phyloP scores from a whole-genome alignment of 768 basidiomycete species.

The Pleurotus djamor region DNA sequence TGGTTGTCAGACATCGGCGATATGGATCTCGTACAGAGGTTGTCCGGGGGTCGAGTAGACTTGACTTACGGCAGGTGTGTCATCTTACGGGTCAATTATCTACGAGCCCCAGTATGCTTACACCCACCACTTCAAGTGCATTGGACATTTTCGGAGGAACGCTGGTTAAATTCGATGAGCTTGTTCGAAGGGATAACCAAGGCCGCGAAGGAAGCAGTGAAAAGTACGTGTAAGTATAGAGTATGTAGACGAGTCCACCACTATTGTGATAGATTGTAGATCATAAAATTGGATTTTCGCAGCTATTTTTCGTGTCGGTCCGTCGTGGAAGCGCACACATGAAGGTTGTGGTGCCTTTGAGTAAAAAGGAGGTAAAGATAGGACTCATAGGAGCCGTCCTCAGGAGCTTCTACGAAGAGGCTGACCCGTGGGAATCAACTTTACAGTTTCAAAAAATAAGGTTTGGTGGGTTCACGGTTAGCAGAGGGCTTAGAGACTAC shows the following conservation, averaged over 20 bases:
- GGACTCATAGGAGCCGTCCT: too few relatives aligned
- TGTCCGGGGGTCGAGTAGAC: conserved; percentile 84
- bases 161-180: conserved; percentile 57
- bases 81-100: neutral
- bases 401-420: too few relatives aligned
- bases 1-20: conserved; percentile 68
- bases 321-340: too few relatives aligned
- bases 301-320: too few relatives aligned
- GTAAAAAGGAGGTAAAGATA: too few relatives aligned
- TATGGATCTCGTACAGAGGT: conserved; percentile 71
- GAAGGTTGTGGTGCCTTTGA: too few relatives aligned
- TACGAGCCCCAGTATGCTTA: conserved; percentile 10
- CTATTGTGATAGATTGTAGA: too few relatives aligned
- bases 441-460: conserved; percentile 7
- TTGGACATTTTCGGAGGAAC: conserved; percentile 73
- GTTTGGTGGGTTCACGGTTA: neutral
- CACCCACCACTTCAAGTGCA: conserved; percentile 31
- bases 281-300: too few relatives aligned
- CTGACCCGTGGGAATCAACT: conserved; percentile 6
- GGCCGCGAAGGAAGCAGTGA: neutral
- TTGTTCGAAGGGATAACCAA: conserved; percentile 32
- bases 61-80: conserved; percentile 79
- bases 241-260: too few relatives aligned
- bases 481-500: conserved; percentile 14
- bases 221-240: neutral